Evolutionary conservation across 2,329 filamentous ascomycete species (phyloP).

Genomic region (Hypomyces rosellus): DNA sequence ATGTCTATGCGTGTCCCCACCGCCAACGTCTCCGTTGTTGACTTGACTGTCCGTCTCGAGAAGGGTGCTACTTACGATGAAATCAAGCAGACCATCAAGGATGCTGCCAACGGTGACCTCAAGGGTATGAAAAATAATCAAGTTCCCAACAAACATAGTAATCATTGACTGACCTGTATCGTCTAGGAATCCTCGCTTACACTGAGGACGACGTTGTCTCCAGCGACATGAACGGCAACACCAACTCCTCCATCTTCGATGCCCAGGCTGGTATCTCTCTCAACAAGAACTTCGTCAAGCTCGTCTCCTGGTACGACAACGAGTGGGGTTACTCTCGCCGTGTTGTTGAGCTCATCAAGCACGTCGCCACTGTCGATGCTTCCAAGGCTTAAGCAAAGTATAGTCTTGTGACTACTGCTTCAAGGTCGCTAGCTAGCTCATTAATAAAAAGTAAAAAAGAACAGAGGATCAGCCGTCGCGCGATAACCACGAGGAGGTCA

Average conservation of each 20-base stretch:
- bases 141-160: neutral
- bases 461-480: slow-evolving; percentile 13
- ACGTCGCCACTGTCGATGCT: slow-evolving; percentile 72
- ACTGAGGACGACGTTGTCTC: slow-evolving; percentile 97
- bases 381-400: slow-evolving; percentile 36
- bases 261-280: slow-evolving; percentile 98
- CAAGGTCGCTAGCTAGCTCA: neutral
- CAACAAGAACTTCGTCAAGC: slow-evolving; percentile 98
- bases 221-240: slow-evolving; percentile 87
- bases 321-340: slow-evolving; percentile 99
- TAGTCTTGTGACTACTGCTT: neutral
- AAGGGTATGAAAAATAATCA: slow-evolving; percentile 60
- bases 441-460: slow-evolving; percentile 17
- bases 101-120: slow-evolving; percentile 72
- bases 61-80: slow-evolving; percentile 82
- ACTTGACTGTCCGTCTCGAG: slow-evolving; percentile 89
- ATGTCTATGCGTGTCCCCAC: slow-evolving; percentile 99
- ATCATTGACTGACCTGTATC: slow-evolving; percentile 12
- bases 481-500: neutral
- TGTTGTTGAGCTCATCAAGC: slow-evolving; percentile 74
- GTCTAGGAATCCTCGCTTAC: slow-evolving; percentile 77
- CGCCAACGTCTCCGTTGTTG: slow-evolving; percentile 97
- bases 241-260: slow-evolving; percentile 95
- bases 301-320: slow-evolving; percentile 98
- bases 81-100: slow-evolving; percentile 91